These are phyloP conservation scores for Metschnikowia kunwiensis DNA, from an alignment of 805 yeast genomes.

Conservation along the genomic window DNA sequence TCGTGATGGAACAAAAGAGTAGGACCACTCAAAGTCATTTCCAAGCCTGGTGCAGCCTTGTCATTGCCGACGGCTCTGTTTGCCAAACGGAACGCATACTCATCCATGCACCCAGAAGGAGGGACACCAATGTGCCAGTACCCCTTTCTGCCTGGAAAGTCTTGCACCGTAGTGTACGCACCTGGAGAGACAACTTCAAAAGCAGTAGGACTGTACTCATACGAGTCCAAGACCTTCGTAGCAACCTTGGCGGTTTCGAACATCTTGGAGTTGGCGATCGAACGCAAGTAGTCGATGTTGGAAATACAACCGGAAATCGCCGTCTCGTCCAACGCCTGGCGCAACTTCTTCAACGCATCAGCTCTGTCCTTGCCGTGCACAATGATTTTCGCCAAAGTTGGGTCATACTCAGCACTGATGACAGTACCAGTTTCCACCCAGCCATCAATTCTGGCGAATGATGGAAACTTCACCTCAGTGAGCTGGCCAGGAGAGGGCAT, in stretches of 20 bases:
- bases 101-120: conserved; percentile 98
- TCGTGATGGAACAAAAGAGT: conserved; percentile 79
- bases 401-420: conserved; percentile 91
- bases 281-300: conserved; percentile 83
- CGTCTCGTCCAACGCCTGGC: conserved; percentile 81
- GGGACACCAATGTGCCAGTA: conserved; percentile 94
- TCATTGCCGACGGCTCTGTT: conserved; percentile 89
- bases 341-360: conserved; percentile 76
- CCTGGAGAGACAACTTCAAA: conserved; percentile 87
- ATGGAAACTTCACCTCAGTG: conserved; percentile 80
- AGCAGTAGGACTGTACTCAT: conserved; percentile 74
- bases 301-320: conserved; percentile 85
- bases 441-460: conserved; percentile 89
- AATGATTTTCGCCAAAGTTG: conserved; percentile 92
- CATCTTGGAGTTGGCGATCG: conserved; percentile 80
- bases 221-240: conserved; percentile 84
- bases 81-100: conserved; percentile 83
- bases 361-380: conserved; percentile 88
- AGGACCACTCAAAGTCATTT: conserved; percentile 86
- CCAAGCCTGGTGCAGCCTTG: conserved; percentile 80
- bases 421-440: conserved; percentile 91
- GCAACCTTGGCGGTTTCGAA: conserved; percentile 80
- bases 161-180: conserved; percentile 94
- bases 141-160: conserved; percentile 88
- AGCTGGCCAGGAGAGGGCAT: conserved; percentile 96